phyloP scores from a whole-genome alignment of 1,284 basidiomycete species.

The Stereum hirsutum region DNA sequence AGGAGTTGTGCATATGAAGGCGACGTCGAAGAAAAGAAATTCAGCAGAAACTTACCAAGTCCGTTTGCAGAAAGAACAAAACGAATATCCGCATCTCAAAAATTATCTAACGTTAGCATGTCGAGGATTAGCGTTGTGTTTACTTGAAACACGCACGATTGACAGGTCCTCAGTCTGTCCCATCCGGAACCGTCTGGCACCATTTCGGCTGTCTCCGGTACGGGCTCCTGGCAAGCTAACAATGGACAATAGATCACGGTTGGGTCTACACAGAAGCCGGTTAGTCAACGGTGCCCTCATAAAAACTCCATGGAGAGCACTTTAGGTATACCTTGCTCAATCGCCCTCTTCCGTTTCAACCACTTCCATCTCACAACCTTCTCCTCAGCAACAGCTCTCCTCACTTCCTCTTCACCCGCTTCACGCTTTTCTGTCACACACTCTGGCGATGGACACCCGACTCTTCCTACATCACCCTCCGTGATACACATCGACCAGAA shows the following conservation, averaged over 20 bases:
- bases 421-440: conserved; percentile 63
- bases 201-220: conserved; percentile 37
- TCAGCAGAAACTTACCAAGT: conserved; percentile 66
- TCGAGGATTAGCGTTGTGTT: too few relatives aligned
- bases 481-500: conserved; percentile 68
- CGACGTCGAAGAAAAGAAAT: too few relatives aligned
- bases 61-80: conserved; percentile 66
- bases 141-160: too few relatives aligned
- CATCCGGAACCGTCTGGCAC: conserved; percentile 58
- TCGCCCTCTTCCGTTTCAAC: conserved; percentile 55
- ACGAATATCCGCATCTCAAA: conserved; percentile 59
- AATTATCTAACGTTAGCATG: too few relatives aligned
- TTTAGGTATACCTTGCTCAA: conserved; percentile 51
- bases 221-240: conserved; percentile 59
- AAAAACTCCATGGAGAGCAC: neutral
- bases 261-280: too few relatives aligned
- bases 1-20: neutral
- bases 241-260: conserved; percentile 69
- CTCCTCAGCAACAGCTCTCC: conserved; percentile 52
- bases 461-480: conserved; percentile 61
- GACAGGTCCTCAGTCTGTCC: conserved; percentile 60
- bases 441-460: conserved; percentile 64
- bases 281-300: too few relatives aligned
- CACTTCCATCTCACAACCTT: conserved; percentile 63
- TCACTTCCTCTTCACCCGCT: conserved; percentile 62